Evolutionary conservation across 306 rosid genomes (phyloP).

Genomic region (Pyrus bretschneideri): DNA sequence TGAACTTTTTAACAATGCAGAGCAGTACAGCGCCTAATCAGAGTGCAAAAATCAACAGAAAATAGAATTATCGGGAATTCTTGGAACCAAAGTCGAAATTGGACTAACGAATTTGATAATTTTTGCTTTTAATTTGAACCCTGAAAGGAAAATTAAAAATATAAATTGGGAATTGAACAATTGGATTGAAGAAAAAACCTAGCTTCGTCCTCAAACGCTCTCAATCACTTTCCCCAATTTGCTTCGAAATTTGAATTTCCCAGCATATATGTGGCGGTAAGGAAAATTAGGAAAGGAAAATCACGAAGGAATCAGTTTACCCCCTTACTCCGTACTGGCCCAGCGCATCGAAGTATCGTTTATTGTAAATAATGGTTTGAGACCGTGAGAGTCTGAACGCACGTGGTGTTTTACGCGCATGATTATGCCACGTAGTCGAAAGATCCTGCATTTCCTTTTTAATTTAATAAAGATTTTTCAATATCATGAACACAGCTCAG

Average conservation of each 20-base stretch:
- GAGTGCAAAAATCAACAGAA: not conserved
- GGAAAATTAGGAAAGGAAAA: conserved; percentile 14
- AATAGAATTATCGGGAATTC: not conserved
- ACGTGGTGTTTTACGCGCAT: too few species aligned
- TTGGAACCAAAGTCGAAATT: not conserved
- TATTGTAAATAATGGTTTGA: too few species aligned
- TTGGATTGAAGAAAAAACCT: not conserved
- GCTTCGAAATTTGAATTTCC: not conserved
- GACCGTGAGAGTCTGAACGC: too few species aligned
- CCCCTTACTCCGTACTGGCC: not conserved
- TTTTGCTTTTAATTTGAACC: not conserved
- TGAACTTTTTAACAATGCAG: not conserved
- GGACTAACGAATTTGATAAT: not conserved
- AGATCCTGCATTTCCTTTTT: too few species aligned
- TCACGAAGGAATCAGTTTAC: too few species aligned
- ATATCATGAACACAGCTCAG: too few species aligned
- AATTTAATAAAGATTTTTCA: too few species aligned
- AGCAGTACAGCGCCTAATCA: too few species aligned
- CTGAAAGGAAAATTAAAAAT: not conserved
- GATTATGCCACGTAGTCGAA: too few species aligned
- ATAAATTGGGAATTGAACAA: not conserved
- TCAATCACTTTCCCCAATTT: not conserved
- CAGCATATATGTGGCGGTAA: not conserved
- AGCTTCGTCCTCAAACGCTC: not conserved
- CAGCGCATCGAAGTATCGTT: not conserved